Evolutionary conservation across 2,329 filamentous ascomycete species (phyloP), one percentile per base, ranked within the genome.

Genomic region (Shiraia sp.): DNA sequence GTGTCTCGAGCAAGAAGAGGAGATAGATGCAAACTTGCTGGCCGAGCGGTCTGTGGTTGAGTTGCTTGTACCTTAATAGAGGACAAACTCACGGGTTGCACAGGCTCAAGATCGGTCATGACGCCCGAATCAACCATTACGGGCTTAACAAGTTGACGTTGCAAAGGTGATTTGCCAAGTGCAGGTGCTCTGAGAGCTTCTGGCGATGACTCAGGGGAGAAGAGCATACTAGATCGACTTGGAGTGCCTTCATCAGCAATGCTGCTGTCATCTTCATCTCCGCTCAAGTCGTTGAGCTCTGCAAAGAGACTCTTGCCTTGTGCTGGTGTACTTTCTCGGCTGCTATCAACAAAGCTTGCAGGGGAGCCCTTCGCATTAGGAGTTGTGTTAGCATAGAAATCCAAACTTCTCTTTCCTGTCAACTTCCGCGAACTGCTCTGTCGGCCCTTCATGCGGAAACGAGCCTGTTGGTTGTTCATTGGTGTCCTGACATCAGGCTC

Each of bases 241-340:
- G 67, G 65, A 22, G 66, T 67, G 28, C 65, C 62, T 32, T 70
- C 64, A 10, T 51, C 51, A 22, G 19, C 19, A 51, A 59, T 56
- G 40, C 64, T 67, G 28, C 57, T 60, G 25, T 65, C 75, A 17
- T 87, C 85, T 48, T 86, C 85, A 45, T 89, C 87, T 54, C 87
- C 75, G 42, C 83, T 86, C 30, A 96, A 75, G 53, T 90, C 88
- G 38, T 87, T 89, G 29, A 99, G 79, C 69, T 99, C 93, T 28
- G 90, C 90, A 65, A 93, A 95, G 36, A 99, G 76, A 61, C 87
- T 97, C 73, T 96, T 88, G 12, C 82, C 79, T 50, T 75, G 74
- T 36, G 73, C 70, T n/a, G 73, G 70, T 6, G 73, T 74, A 29
- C 69, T 71, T 23, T 71, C 62, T 36, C 71, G 73, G 43, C 72